These are phyloP conservation scores for Astrothelium subdiscretum DNA, from an alignment of 495 filamentous ascomycete genomes.

Conservation along the genomic window DNA sequence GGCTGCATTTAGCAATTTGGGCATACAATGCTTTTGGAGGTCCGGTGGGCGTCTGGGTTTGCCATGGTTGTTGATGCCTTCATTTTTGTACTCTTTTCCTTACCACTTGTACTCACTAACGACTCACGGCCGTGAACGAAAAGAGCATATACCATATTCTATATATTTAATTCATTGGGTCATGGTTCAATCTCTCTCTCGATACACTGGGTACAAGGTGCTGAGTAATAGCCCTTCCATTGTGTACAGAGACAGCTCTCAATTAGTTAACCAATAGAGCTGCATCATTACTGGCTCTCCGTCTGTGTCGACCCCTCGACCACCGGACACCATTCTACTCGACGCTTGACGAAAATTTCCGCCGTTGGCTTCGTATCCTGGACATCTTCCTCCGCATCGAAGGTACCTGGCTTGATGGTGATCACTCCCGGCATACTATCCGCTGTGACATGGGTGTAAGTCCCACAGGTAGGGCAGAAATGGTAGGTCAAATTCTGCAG, in stretches of 20 bases:
- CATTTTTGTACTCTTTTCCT: no score
- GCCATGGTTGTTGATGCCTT: neutral
- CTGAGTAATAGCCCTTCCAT: no score
- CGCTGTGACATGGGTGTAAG: slow-evolving; percentile 6
- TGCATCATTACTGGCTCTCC: no score
- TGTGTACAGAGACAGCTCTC: neutral
- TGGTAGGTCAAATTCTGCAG: slow-evolving; percentile 5
- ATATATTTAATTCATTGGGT: neutral
- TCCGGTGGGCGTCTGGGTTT: neutral
- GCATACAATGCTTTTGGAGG: neutral
- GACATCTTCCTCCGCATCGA: slow-evolving; percentile 8
- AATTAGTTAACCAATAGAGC: no score
- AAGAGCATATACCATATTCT: neutral
- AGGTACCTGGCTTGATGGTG: slow-evolving; percentile 11
- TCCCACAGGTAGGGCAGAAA: slow-evolving; percentile 6
- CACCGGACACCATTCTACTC: neutral
- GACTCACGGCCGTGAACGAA: neutral
- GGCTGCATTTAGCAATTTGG: neutral
- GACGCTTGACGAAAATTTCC: slow-evolving; percentile 12
- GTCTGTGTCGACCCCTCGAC: neutral
- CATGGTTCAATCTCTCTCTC: neutral
- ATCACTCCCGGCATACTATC: neutral
- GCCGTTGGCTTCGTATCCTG: neutral
- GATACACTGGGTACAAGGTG: no score
- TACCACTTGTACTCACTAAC: neutral